Base-by-base conservation (phyloP, 768 basidiomycete species). In the Lactifluus volemus region DNA sequence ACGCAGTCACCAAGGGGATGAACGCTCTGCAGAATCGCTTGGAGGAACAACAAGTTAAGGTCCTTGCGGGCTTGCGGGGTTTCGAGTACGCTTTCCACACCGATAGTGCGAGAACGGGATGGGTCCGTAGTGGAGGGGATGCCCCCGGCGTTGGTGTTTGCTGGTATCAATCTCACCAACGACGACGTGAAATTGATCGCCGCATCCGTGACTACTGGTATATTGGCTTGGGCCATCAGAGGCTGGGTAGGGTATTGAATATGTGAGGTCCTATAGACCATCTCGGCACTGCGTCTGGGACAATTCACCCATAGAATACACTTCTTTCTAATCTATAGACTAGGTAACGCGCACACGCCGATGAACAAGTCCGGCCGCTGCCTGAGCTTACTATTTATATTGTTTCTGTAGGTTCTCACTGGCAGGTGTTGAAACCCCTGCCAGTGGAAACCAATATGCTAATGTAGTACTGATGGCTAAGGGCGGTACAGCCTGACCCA, bases 41-140 rank as follows among this genome's bases (percentile, higher is more conserved):
- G 42, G 65, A 65, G 30, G 54, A 29, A 36, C 65, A 66, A 50
- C 65, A 66, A 53, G 56, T 56, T 25, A 11, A 32, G 17, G 15
- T 61, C 12, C 53, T 64, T 25, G 42, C 30, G 25, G 32, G 29
- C 38, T 65, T 8, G 49, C 47, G 14, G 53, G 34, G 52, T 47
- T 29, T 47, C 30, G 32, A 32, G 19, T n/a, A 17, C 34, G 38
- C 38, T 41, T 10, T 4, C 14, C 17, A 7, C 41, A 29, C 17
- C 38, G 17, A 15, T 8, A 19, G 19, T 14, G 12, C 25, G n/a
- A 36, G 52, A 54, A 19, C 29, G 32, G n/a, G 19, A 32, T 8
- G 42, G 8, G 19, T 34, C 19, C 29, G 34, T 38, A 7, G 45
- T 1, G 44, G 55, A 36, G 29, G 38, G 14, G 15, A 11, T 15